Evolutionary conservation across 2,329 filamentous ascomycete genomes (phyloP).

Genomic region (Dactylellina leptospora): DNA sequence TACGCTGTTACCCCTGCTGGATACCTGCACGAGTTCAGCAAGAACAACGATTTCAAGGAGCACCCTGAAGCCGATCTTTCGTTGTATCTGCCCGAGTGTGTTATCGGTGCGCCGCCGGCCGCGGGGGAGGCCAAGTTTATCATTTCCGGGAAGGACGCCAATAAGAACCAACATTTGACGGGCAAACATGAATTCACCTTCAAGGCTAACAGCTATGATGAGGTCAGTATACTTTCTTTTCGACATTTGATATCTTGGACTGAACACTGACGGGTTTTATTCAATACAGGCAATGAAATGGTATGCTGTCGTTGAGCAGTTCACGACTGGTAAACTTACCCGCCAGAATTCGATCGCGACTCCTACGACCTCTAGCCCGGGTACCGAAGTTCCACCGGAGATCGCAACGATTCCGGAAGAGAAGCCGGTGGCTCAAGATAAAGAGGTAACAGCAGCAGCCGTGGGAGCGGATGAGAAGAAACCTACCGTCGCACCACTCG

Average conservation of each 20-base stretch:
- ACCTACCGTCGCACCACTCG: constrained; percentile 30
- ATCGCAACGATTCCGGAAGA: constrained; percentile 32
- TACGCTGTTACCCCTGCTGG: constrained; percentile 89
- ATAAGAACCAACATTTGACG: constrained; percentile 66
- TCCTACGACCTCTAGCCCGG: background rate
- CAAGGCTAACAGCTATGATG: constrained; percentile 54
- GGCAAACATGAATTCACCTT: constrained; percentile 57
- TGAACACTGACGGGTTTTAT: background rate
- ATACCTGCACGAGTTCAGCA: constrained; percentile 96
- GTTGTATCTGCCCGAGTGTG: constrained; percentile 89
- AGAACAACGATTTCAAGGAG: constrained; percentile 70
- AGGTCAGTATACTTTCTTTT: constrained; percentile 35
- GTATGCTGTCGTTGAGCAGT: constrained; percentile 54
- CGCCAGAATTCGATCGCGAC: constrained; percentile 40
- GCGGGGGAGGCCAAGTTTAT: constrained; percentile 82
- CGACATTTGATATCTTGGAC: background rate
- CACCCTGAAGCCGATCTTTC: constrained; percentile 86
- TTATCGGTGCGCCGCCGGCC: constrained; percentile 70
- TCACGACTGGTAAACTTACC: constrained; percentile 52
- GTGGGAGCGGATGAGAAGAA: constrained; percentile 32
- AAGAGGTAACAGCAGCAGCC: constrained; percentile 18
- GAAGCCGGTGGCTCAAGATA: constrained; percentile 31
- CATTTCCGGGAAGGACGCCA: constrained; percentile 92
- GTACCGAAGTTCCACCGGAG: constrained; percentile 8
- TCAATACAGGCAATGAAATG: constrained; percentile 54